Percentiles rank a stretch among this genome's conserved stretches.
Conservation (phyloP, 495 filamentous ascomycete species). For the Hyaloscypha bicolor region DNA sequence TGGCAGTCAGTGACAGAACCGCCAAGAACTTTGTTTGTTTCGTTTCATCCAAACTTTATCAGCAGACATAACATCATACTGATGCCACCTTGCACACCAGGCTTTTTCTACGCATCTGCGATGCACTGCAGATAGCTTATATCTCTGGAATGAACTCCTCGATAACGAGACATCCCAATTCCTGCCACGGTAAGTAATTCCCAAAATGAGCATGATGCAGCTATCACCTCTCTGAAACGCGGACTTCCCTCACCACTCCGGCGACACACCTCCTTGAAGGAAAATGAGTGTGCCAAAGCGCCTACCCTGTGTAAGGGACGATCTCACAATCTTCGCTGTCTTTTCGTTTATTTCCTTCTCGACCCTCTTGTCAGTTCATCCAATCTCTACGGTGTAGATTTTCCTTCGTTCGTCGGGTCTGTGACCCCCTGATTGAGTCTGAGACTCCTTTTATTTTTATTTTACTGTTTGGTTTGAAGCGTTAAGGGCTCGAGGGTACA, state of each 20-base stretch:
- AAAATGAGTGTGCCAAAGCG: not conserved
- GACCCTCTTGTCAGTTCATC: not conserved
- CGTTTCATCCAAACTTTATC: not conserved
- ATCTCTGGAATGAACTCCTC: not conserved
- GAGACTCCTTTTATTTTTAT: not conserved
- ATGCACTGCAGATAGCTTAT: not conserved
- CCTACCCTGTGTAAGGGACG: conserved; percentile 3
- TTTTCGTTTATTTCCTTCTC: not conserved
- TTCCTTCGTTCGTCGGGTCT: not conserved
- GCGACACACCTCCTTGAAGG: not conserved
- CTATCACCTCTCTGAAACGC: conserved; percentile 3
- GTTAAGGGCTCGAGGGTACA: not conserved
- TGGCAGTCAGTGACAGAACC: not conserved
- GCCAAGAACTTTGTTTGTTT: not conserved
- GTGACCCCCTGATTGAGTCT: not conserved
- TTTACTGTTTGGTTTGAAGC: not conserved
- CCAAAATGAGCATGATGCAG: not conserved
- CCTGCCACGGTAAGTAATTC: not conserved
- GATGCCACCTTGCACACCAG: not conserved
- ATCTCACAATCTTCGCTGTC: not conserved
- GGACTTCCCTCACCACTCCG: conserved; percentile 7
- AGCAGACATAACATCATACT: not conserved
- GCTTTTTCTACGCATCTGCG: not conserved
- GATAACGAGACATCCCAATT: not conserved
- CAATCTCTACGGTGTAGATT: conserved; percentile 1